These are phyloP conservation scores for Oxyria digyna DNA, from an alignment of 148 eudicot genomes.

Conservation along the genomic window DNA sequence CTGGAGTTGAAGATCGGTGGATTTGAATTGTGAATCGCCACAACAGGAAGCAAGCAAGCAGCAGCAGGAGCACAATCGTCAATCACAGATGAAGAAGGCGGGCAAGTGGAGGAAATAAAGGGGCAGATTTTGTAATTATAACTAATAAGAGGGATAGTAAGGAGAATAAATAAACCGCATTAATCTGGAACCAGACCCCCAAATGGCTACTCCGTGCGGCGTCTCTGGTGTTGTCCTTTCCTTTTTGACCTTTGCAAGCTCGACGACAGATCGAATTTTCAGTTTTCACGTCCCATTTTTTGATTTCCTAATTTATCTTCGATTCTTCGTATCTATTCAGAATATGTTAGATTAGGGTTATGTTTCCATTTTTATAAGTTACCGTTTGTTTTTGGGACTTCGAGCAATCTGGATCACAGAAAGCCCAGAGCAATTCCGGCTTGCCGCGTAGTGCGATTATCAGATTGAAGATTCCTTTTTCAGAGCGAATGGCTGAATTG, in stretches of 20 bases:
- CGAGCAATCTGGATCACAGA: neutral
- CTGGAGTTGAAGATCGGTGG: neutral
- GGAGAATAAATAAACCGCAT: neutral
- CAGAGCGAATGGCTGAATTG: neutral
- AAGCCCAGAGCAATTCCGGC: neutral
- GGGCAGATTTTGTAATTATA: neutral
- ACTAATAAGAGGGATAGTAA: neutral
- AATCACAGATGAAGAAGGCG: neutral
- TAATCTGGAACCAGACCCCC: neutral
- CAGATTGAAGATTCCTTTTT: neutral
- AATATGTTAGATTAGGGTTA: neutral
- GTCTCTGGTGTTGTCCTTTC: neutral
- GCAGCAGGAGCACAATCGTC: neutral
- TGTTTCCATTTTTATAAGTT: neutral
- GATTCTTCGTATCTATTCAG: neutral
- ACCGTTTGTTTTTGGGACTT: neutral
- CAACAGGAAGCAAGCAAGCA: neutral
- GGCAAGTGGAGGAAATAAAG: neutral
- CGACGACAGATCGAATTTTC: neutral
- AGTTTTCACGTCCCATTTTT: neutral
- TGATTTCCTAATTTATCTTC: neutral
- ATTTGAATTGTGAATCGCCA: neutral
- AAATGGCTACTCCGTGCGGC: neutral
- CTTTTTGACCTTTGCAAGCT: slow-evolving; percentile 5
- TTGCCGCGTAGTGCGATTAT: neutral